Evolutionary conservation across 2,329 filamentous ascomycete genomes (phyloP), one percentile per base, ranked within the genome.

Genomic region (Colletotrichum truncatum): DNA sequence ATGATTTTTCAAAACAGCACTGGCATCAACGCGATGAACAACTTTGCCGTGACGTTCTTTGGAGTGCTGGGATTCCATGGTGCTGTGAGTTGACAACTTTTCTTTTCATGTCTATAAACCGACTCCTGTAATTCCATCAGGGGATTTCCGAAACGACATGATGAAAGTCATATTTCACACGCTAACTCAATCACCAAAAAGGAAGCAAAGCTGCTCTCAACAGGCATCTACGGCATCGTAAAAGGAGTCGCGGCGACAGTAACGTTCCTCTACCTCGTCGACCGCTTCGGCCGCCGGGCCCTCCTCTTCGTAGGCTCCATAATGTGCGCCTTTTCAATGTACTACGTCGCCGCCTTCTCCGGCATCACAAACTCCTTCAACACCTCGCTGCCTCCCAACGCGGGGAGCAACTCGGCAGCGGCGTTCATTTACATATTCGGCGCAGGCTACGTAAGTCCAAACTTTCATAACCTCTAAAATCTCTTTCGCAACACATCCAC

Each of bases 361-460:
- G 38, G 16, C 9, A 0, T 43, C 16, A 18, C 38, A 2, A 21
- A 12, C 38, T 43, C 38, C 18, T 43, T 43, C 16, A 6, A 43
- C 18, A 21, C 10, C 23, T 11, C 1, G 23, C 10, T 21, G 0
- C 1, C 38, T 0, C 10, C 38, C 0, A 21, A 43, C 14, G 38
- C 38, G 16, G 38, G 38, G 0, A 12, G 16, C 0, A 9, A 21
- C 14, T 3, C 38, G 6, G 38, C 38, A 0, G 10, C 23, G 38
- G 38, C 38, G 18, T 11, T 43, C 10, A 12, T 43, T 21, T 43
- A 43, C 38, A 43, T 43, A 11, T 43, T 18, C 9, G 38, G 10
- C 38, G 14, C 23, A 6, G 11, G 18, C 0, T 43, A 43, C 16
- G 38, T 16, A n/a, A n/a, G n/a, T n/a, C n/a, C n/a, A n/a, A n/a